Conservation (phyloP, 2,329 filamentous ascomycete species). For the Aspergillus fijiensis region DNA sequence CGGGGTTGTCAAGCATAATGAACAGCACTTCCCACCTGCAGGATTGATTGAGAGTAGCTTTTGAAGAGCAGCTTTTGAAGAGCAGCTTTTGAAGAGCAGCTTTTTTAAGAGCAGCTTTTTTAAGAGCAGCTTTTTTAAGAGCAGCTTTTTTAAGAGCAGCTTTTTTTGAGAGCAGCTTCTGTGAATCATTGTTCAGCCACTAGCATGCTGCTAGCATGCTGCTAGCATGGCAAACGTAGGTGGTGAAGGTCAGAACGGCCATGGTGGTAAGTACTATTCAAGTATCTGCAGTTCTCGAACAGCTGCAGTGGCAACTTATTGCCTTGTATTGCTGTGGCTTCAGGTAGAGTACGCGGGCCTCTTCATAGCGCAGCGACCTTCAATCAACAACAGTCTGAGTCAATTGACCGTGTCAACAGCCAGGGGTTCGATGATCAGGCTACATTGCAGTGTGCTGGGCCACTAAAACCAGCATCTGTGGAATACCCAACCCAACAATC, state of each 20-base stretch:
- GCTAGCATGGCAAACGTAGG: background rate
- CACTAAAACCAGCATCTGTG: background rate
- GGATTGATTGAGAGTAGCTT: background rate
- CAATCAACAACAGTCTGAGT: background rate
- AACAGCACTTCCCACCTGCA: background rate
- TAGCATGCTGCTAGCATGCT: background rate
- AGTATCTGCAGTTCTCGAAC: background rate
- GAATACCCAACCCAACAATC: background rate
- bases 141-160: background rate
- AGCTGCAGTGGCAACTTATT: background rate
- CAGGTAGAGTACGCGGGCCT: background rate
- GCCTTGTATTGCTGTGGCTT: background rate
- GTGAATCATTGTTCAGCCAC: background rate
- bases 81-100: no score
- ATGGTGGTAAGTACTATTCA: background rate
- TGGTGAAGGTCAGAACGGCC: background rate
- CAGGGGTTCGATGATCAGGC: background rate
- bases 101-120: no score
- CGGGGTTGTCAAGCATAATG: constrained; percentile 10
- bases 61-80: no score
- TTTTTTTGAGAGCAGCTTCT: background rate
- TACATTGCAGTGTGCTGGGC: background rate
- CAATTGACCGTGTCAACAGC: background rate
- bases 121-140: no score
- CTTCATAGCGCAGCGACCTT: background rate